Evolutionary conservation across 2,329 filamentous ascomycete species (phyloP), one percentile per base, ranked within the genome.

Genomic region (Dothidotthia symphoricarpi): DNA sequence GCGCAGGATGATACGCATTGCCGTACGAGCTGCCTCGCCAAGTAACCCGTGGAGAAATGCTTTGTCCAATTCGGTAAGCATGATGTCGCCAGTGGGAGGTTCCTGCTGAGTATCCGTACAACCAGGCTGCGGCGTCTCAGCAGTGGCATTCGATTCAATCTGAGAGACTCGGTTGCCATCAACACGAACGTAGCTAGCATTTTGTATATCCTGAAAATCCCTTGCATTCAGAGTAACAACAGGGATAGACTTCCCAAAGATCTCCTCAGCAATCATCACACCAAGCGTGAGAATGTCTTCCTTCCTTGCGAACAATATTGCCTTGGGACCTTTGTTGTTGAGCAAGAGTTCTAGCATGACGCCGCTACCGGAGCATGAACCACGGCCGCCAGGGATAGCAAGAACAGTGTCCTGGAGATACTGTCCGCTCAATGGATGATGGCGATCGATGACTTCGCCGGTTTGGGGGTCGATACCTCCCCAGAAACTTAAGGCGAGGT

Each of bases 251-350:
- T 55, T 62, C 0, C 34, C 47, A 29, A 75, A 73, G 3, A 75
- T 43, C 16, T 67, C 64, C 12, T 66, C 51, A 0, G 70, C 69
- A 3, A 75, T 57, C 28, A 75, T 59, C 0, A 74, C 70, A 0
- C 73, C 72, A 1, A 74, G 43, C 0, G 71, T 71, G 2, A 75
- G 39, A 15, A 75, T 75, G n/a, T 68, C 55, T 27, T 75, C 72
- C 1, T 47, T 45, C 2, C 64, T 47, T 22, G 66, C 53, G 25
- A 76, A 75, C 0, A 76, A 47, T 12, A 76, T 37, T 0, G 64
- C 72, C 3, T 41, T 48, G 0, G 72, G 73, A 0, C 57, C 66
- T 7, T 54, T 63, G 1, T 55, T 56, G 13, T 68, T 69, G 2
- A 75, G 54, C 0, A 76, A 31, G 0, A 75, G 47, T 44, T 75